Evolutionary conservation across 306 rosid genomes (phyloP).

Genomic region (Fragaria iinumae): DNA sequence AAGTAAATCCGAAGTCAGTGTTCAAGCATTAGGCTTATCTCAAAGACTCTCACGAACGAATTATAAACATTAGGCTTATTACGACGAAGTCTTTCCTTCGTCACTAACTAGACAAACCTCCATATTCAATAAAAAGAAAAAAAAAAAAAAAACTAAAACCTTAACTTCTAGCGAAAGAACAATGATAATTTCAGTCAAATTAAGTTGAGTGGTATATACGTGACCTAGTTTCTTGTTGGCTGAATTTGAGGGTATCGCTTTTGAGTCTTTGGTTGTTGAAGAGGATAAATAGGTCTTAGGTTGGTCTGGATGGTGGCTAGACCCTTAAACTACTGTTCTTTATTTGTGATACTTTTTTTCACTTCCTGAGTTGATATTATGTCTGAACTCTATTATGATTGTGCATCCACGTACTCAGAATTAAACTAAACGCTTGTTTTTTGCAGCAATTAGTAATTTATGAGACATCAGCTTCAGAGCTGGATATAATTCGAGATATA

Average conservation of each 20-base stretch:
- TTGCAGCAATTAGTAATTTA: conserved; percentile 97
- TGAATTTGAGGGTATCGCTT: background rate
- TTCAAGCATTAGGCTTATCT: background rate
- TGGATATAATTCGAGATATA: conserved; percentile 94
- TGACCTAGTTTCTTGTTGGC: background rate
- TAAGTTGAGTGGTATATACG: background rate
- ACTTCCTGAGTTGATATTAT: background rate
- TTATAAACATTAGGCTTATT: background rate
- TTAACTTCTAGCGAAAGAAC: background rate
- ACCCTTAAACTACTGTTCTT: background rate
- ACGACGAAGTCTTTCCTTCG: background rate
- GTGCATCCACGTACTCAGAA: conserved; percentile 1
- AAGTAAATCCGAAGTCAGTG: background rate
- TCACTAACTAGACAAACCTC: background rate
- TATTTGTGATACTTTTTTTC: conserved; percentile 16
- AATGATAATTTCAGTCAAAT: background rate
- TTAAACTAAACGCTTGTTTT: conserved; percentile 27
- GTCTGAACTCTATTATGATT: background rate
- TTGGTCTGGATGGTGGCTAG: background rate
- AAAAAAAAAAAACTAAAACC: background rate
- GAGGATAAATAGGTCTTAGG: background rate
- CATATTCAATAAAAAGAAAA: background rate
- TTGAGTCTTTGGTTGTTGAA: background rate
- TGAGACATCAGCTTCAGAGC: conserved; percentile 93
- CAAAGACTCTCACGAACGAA: background rate